A percentile compares a stretch with the other conserved stretches of the same genome.
Evolutionary conservation across 2,329 filamentous ascomycete genomes (phyloP).

Genomic region (Tolypocladium amazonense): DNA sequence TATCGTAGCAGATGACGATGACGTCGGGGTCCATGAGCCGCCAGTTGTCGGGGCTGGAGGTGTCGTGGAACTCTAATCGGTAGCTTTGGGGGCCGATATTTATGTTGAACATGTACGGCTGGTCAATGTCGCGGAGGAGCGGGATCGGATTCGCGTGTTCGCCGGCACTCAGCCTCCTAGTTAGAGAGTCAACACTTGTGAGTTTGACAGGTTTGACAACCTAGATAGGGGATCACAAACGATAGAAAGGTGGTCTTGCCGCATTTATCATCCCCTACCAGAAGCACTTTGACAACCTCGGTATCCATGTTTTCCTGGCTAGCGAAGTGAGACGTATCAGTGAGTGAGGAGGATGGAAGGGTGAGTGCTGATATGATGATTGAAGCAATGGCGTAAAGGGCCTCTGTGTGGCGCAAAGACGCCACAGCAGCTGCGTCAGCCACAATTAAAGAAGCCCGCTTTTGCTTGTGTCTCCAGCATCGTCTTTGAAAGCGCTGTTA

Average conservation of each 20-base stretch:
- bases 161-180: constrained; percentile 41
- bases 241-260: constrained; percentile 53
- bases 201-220: neutral
- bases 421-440: neutral
- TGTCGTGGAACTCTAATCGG: constrained; percentile 50
- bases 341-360: neutral
- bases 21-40: constrained; percentile 46
- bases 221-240: constrained; percentile 27
- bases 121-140: constrained; percentile 46
- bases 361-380: neutral
- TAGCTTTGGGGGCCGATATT: constrained; percentile 27
- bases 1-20: constrained; percentile 50
- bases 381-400: neutral
- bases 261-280: constrained; percentile 48
- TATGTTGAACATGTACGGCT: constrained; percentile 50
- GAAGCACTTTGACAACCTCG: constrained; percentile 39
- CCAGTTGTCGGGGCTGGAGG: constrained; percentile 48
- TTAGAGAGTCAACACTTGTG: constrained; percentile 4
- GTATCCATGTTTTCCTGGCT: constrained; percentile 28
- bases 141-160: constrained; percentile 30
- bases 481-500: neutral
- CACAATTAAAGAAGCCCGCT: neutral
- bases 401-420: neutral
- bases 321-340: neutral
- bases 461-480: neutral